Conservation (phyloP, 495 filamentous ascomycete genomes). For the Penicillium psychrofluorescens region DNA sequence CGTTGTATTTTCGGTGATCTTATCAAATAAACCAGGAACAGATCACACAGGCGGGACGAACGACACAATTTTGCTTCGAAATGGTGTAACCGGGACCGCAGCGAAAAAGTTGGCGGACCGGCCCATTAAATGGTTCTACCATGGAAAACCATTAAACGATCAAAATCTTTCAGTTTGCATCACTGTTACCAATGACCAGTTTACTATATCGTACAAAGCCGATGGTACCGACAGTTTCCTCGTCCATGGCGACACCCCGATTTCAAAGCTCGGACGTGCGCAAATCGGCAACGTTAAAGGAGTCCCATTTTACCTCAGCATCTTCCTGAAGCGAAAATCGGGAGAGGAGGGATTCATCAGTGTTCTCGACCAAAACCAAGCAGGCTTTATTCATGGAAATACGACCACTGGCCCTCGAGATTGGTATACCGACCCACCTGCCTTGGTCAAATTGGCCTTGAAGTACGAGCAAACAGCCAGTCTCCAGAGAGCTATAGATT, state of each 20-base stretch:
- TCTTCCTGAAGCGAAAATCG: background rate
- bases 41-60: background rate
- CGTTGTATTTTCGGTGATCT: constrained; percentile 5
- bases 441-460: background rate
- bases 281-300: constrained; percentile 1
- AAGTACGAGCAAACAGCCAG: constrained; percentile 2
- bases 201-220: constrained; percentile 2
- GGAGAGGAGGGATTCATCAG: constrained; percentile 3
- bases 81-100: constrained; percentile 5
- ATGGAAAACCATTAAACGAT: constrained; percentile 6
- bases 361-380: constrained; percentile 1
- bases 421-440: background rate
- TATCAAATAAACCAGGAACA: constrained; percentile 1
- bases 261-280: constrained; percentile 2
- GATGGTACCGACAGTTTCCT: background rate
- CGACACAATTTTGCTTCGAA: constrained; percentile 2
- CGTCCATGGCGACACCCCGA: constrained; percentile 1
- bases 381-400: constrained; percentile 1
- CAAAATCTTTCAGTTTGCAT: constrained; percentile 1
- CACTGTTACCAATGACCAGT: constrained; percentile 4
- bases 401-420: background rate
- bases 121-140: constrained; percentile 1
- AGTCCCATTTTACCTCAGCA: constrained; percentile 2
- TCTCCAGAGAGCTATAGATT: constrained; percentile 1
- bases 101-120: background rate